Evolutionary conservation across 2,329 filamentous ascomycete species (phyloP), one percentile per base, ranked within the genome.

Genomic region (Talaromyces marneffei): DNA sequence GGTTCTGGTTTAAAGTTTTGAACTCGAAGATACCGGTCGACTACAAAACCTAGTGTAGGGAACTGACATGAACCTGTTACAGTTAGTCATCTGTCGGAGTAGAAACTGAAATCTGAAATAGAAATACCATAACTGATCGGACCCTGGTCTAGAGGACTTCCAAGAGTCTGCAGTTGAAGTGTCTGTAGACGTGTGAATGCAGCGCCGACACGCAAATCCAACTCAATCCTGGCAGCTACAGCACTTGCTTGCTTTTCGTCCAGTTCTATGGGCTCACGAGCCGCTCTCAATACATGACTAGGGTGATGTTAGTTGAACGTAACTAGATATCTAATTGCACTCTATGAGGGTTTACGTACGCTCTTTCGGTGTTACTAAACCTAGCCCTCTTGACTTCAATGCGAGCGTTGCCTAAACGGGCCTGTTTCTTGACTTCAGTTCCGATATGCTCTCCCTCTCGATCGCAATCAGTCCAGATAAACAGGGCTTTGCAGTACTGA

Each of bases 401-500:
- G 1, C 80, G 79, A 9, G 82, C 75, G 65, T 97, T 97, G 9
- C 85, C 87, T 69, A 86, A 86, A 52, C 82, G 79, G 4, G 94
- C 94, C 62, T 93, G 88, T 57, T 89, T 84, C 48, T 91, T 87
- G 63, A 99, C 93, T 74, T 99, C 93, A 40, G 89, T 83, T 6
- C 94, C 94, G 67, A 99, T 99, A 71, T 97, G 90, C 74, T 99
- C 94, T 37, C 94, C 94, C 80, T 99, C 94, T 60, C 92, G 87
- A 80, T 99, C 94, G 75, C 94, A 97, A 82, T 99, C 94, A 0
- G 94, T 99, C 94, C 94, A 99, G 68, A 99, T 97, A 74, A 95
- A 93, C 33, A 99, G 81, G 12, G 87, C 85, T 60, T 82, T 84
- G n/a, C 87, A 83, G 71, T 84, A 83, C 63, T 83, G 83, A 18